Percentiles rank a stretch among this genome's conserved stretches.
phyloP scores from a whole-genome alignment of 2,329 filamentous ascomycete species.

The Cladophialophora bantiana region DNA sequence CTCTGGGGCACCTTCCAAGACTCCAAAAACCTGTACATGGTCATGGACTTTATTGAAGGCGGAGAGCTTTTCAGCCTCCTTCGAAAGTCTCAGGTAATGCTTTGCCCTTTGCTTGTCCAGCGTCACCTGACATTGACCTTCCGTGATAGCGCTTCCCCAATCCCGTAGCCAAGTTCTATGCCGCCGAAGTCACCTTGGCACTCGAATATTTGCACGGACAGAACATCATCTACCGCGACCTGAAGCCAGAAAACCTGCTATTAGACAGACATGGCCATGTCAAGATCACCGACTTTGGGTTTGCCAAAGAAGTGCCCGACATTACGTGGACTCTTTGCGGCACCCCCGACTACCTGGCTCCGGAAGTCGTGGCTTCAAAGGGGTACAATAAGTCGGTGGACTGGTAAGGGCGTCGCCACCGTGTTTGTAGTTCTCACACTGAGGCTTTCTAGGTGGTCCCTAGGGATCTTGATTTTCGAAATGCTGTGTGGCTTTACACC shows the following conservation, averaged over 20 bases:
- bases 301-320: slow-evolving; percentile 96
- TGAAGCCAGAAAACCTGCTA: slow-evolving; percentile 94
- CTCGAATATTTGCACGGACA: slow-evolving; percentile 93
- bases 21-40: slow-evolving; percentile 96
- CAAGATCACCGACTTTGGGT: slow-evolving; percentile 98
- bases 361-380: slow-evolving; percentile 98
- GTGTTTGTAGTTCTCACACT: slow-evolving; percentile 17
- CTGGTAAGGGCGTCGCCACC: slow-evolving; percentile 70
- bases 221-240: slow-evolving; percentile 96
- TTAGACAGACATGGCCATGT: slow-evolving; percentile 92
- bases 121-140: slow-evolving; percentile 24
- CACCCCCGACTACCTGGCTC: slow-evolving; percentile 95
- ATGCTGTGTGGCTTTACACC: slow-evolving; percentile 99
- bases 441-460: slow-evolving; percentile 77
- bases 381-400: slow-evolving; percentile 99
- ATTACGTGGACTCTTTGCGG: slow-evolving; percentile 99
- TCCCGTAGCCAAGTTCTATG: slow-evolving; percentile 98
- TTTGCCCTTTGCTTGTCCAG: slow-evolving; percentile 21
- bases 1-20: slow-evolving; percentile 99
- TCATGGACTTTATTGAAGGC: slow-evolving; percentile 99
- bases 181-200: slow-evolving; percentile 93
- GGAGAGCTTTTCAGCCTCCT: slow-evolving; percentile 95
- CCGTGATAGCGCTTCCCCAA: slow-evolving; percentile 88
- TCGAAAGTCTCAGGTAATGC: slow-evolving; percentile 83
- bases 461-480: slow-evolving; percentile 98